Base-by-base conservation (phyloP, 2,329 filamentous ascomycete species). In the Sporothrix globosa region DNA sequence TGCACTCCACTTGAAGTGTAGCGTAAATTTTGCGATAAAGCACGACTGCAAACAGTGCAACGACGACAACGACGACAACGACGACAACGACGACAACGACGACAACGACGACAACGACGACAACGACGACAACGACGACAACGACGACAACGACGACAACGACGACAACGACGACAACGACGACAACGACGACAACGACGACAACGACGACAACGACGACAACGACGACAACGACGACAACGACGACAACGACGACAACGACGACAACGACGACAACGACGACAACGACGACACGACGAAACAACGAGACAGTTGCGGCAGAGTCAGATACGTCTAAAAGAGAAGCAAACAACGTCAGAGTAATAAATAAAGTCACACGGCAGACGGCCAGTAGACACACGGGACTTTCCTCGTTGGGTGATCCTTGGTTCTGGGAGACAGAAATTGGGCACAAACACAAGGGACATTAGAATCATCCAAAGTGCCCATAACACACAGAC, bases 341-440 rank as follows among this genome's bases (percentile, higher is more conserved):
- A 34, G 34, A 30, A 30, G 3, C 27, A 30, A 2, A 30, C 3
- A 30, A 30, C 27, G 27, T 30, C 27, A 30, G 2, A 4, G 3
- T 30, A 30, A 7, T 34, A 34, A 34, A 34, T 34, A 9, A 44
- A 13, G 4, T 10, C n/a, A 53, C 21, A 53, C 13, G 50, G 50
- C 50, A 24, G 10, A 53, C 21, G 11, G n/a, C n/a, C 11, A n/a
- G 19, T 13, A n/a, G n/a, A 61, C 34, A 24, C 50, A n/a, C 21
- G 34, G 34, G 34, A 61, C 9, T 61, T 44, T n/a, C 34, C 34
- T 34, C 34, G 34, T 34, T 34, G 34, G 34, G n/a, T n/a, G 56
- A 44, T 34, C n/a, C 56, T 61, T 61, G 56, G 56, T 61, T 44
- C 19, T 44, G 34, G 56, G 56, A 58, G 34, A 61, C 56, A 19